Conservation (phyloP, 1,284 basidiomycete genomes). For the Trametes versicolor region DNA sequence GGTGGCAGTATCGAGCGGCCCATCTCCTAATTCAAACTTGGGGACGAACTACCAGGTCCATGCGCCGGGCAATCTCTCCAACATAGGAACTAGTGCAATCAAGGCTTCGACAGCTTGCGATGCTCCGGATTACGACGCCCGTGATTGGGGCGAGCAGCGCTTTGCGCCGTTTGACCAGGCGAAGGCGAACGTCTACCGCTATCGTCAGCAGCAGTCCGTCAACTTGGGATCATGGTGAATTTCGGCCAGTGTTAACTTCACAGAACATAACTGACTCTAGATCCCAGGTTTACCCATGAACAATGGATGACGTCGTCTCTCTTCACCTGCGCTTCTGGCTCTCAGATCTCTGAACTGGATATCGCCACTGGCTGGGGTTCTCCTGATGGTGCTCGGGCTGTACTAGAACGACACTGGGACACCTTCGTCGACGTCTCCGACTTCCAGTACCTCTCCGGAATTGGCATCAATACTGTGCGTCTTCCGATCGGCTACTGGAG, state of each 20-base stretch:
- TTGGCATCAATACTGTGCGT: conserved; percentile 80
- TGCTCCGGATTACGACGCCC: conserved; percentile 50
- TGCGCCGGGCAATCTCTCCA: neutral
- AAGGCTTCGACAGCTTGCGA: conserved; percentile 38
- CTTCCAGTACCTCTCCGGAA: conserved; percentile 66
- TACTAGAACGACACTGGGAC: conserved; percentile 84
- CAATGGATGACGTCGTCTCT: conserved; percentile 81
- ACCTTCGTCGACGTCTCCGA: conserved; percentile 76
- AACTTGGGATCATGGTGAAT: conserved; percentile 72
- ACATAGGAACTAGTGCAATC: conserved; percentile 5
- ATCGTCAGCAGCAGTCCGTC: conserved; percentile 70
- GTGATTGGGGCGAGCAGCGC: conserved; percentile 46
- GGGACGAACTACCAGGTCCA: conserved; percentile 7
- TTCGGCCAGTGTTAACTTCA: conserved; percentile 1
- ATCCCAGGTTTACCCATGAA: conserved; percentile 77
- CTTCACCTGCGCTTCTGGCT: conserved; percentile 69
- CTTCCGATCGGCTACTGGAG: conserved; percentile 79
- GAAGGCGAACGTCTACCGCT: conserved; percentile 64
- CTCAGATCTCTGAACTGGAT: conserved; percentile 64
- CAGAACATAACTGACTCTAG: conserved; percentile 7
- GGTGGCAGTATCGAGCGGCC: neutral
- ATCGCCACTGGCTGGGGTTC: conserved; percentile 64
- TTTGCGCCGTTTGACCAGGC: conserved; percentile 61
- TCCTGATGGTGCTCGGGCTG: conserved; percentile 54
- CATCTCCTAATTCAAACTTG: neutral